Conservation (phyloP, 1,284 basidiomycete species). For the Vanrija sp. region DNA sequence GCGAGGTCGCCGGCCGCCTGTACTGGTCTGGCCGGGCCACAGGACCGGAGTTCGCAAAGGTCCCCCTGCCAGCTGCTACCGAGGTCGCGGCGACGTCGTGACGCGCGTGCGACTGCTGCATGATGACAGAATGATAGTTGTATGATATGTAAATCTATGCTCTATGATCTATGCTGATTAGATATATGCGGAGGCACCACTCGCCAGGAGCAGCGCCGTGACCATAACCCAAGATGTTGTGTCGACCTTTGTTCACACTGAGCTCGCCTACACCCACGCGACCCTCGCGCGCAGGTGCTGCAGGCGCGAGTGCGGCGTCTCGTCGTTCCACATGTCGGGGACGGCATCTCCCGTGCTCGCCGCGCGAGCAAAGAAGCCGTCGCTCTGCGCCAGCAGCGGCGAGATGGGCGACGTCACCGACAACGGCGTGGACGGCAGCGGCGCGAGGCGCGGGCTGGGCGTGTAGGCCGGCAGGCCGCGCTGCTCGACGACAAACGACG, state of each 20-base stretch:
- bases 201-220: neutral
- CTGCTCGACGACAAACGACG: constrained; percentile 45
- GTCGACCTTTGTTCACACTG: no score
- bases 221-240: no score
- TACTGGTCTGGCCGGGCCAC: constrained; percentile 39
- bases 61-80: no score
- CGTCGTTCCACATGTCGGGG: constrained; percentile 36
- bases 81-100: no score
- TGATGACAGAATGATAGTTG: neutral
- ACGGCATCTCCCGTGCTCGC: neutral
- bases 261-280: neutral
- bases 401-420: neutral
- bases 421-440: neutral
- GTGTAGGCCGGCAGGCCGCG: constrained; percentile 28
- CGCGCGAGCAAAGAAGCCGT: neutral
- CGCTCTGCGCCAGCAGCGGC: neutral
- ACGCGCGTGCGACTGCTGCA: neutral
- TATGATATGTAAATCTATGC: neutral
- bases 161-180: neutral
- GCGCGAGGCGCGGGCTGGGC: neutral
- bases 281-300: constrained; percentile 12
- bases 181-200: neutral
- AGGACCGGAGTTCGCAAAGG: neutral
- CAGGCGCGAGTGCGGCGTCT: constrained; percentile 22
- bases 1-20: constrained; percentile 72